Evolutionary conservation across 495 filamentous ascomycete species (phyloP), one percentile per base, ranked within the genome.

Genomic region (Trichoderma erinaceum): DNA sequence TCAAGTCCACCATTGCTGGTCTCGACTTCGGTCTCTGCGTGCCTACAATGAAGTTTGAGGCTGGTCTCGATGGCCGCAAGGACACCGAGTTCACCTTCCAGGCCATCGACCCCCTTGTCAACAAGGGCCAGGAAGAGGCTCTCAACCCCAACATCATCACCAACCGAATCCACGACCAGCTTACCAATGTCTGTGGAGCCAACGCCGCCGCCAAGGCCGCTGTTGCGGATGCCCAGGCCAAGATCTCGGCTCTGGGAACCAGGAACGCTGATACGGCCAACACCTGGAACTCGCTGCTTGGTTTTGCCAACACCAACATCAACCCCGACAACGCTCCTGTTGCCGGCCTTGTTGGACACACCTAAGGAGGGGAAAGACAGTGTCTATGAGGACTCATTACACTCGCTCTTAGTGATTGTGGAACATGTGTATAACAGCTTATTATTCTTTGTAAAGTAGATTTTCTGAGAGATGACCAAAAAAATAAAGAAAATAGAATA

Each of bases 91-190:
- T 78, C 76, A 85, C 84, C 69, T 87, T 87, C 82, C 80, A 82
- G 69, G 74, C 84, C 66, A 75, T 75, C 63, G 83, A 85, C 72
- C 70, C 78, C 15, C 70, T 80, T 61, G 80, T 81, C 63, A 75
- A 76, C 67, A 75, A 80, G 70, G 81, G 82, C 52, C 82, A 85
- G 75, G 70, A 80, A 72, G 80, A 85, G 69, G 83, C 83, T 5
- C 77, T 86, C 46, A 85, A 86, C 78, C 83, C 83, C 67, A 82
- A 82, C 77, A 89, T 88, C 80, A 89, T 88, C 79, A 85, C 85
- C 77, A 88, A 87, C 80, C 82, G 84, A 67, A 81, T 88, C 73
- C 85, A 84, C 73, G 84, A 88, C 75, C 84, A 86, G 79, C 79
- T 87, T 41, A 80, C 63, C 74, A 83, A 83, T 74, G 78, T 85